A percentile compares a stretch with the other conserved stretches of the same genome.
phyloP scores from a whole-genome alignment of 2,329 filamentous ascomycete genomes.

The Hymenoscyphus fraxineus region DNA sequence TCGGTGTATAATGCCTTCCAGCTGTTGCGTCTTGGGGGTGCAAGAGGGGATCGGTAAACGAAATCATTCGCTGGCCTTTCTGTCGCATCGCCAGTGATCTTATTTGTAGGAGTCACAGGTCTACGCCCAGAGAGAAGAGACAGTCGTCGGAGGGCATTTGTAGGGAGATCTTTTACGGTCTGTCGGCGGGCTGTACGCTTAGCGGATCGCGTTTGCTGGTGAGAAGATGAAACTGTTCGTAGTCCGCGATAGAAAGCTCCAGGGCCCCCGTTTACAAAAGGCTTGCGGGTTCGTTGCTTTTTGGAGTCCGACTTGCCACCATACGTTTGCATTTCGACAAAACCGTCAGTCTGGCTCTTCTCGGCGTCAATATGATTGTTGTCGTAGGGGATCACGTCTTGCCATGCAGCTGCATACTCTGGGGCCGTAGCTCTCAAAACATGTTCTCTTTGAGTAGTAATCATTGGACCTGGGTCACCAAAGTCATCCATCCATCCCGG shows the following conservation, averaged over 20 bases:
- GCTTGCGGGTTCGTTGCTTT: constrained; percentile 13
- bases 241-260: constrained; percentile 30
- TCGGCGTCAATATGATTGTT: constrained; percentile 7
- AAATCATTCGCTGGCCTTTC: constrained; percentile 19
- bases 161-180: constrained; percentile 21
- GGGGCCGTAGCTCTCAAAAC: constrained; percentile 5
- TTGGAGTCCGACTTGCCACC: constrained; percentile 9
- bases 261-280: constrained; percentile 23
- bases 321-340: constrained; percentile 10
- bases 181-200: constrained; percentile 5
- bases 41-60: constrained; percentile 30
- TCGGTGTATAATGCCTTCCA: constrained; percentile 30
- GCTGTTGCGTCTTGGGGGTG: constrained; percentile 26
- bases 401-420: neutral
- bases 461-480: constrained; percentile 18
- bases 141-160: constrained; percentile 24
- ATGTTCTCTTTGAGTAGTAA: constrained; percentile 8
- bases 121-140: constrained; percentile 22
- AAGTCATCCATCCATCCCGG: constrained; percentile 22
- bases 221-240: constrained; percentile 13
- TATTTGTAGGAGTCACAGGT: constrained; percentile 13
- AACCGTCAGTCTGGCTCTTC: constrained; percentile 12
- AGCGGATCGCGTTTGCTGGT: constrained; percentile 10
- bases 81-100: neutral
- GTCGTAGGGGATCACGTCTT: constrained; percentile 14